phyloP scores from a whole-genome alignment of 139 green algal genomes.

The Nannochloris sp. region DNA sequence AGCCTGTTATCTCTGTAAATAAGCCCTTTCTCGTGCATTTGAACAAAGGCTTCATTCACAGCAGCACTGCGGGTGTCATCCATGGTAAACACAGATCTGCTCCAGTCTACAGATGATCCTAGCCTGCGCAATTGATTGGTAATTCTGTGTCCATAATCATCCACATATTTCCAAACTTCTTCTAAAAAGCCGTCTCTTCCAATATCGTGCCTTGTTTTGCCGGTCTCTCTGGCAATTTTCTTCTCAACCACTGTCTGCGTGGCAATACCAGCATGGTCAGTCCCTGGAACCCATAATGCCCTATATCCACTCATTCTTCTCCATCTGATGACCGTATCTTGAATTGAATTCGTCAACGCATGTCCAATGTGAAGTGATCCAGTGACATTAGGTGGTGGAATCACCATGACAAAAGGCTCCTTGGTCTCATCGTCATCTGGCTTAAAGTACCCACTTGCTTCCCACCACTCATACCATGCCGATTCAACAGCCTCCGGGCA shows the following conservation, averaged over 20 bases:
- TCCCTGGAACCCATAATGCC: slow-evolving; percentile 90
- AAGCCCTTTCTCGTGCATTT: slow-evolving; percentile 58
- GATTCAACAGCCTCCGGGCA: slow-evolving; percentile 64
- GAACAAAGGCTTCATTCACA: slow-evolving; percentile 66
- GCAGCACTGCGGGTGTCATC: slow-evolving; percentile 68
- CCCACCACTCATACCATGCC: slow-evolving; percentile 78
- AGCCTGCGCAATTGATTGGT: slow-evolving; percentile 78
- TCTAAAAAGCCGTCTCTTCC: slow-evolving; percentile 85
- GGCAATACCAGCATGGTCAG: slow-evolving; percentile 88
- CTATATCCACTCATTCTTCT: slow-evolving; percentile 90
- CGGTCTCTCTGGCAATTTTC: slow-evolving; percentile 72
- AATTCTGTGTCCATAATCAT: slow-evolving; percentile 84
- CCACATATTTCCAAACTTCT: slow-evolving; percentile 80
- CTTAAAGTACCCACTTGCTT: slow-evolving; percentile 85
- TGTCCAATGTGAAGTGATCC: slow-evolving; percentile 95
- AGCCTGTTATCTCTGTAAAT: slow-evolving; percentile 97
- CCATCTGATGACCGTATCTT: slow-evolving; percentile 62
- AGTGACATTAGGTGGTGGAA: slow-evolving; percentile 97
- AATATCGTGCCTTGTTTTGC: slow-evolving; percentile 85
- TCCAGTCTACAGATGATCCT: slow-evolving; percentile 86
- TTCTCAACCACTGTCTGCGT: slow-evolving; percentile 97
- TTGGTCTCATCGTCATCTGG: slow-evolving; percentile 37
- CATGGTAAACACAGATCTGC: slow-evolving; percentile 88
- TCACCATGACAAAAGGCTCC: slow-evolving; percentile 90
- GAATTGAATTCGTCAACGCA: slow-evolving; percentile 44